A percentile compares a stretch with the other conserved stretches of the same genome.
Evolutionary conservation across 1,284 basidiomycete species (phyloP).

Genomic region (Leccinum angustisporum): DNA sequence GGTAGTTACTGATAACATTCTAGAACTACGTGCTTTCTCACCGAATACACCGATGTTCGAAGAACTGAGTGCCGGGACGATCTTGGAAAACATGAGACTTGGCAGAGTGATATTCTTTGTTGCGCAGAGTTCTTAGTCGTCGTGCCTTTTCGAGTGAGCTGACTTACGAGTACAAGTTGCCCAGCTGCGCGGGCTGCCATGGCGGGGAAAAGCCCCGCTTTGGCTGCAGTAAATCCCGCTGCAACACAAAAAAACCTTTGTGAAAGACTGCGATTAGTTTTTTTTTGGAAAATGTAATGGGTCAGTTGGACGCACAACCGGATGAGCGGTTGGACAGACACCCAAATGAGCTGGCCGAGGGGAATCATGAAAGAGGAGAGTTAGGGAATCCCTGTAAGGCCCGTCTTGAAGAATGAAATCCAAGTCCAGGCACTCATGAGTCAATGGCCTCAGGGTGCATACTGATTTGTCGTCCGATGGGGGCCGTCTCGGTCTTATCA

Average conservation of each 20-base stretch:
- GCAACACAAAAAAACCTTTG: constrained; percentile 53
- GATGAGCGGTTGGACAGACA: constrained; percentile 58
- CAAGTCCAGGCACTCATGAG: constrained; percentile 1
- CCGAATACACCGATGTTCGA: constrained; percentile 68
- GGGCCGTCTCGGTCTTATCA: neutral
- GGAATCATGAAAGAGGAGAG: constrained; percentile 23
- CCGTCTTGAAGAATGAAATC: neutral
- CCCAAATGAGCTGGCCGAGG: constrained; percentile 50
- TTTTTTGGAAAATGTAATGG: neutral
- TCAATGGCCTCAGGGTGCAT: neutral
- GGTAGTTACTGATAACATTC: neutral
- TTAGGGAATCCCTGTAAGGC: neutral
- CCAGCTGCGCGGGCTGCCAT: constrained; percentile 59
- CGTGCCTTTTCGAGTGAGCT: neutral
- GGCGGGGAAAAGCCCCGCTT: constrained; percentile 58
- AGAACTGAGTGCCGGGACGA: constrained; percentile 69
- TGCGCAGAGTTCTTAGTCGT: neutral
- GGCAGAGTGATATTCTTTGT: constrained; percentile 66
- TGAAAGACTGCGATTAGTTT: neutral
- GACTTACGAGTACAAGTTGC: constrained; percentile 54
- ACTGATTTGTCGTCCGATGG: constrained; percentile 6
- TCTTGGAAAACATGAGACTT: constrained; percentile 74
- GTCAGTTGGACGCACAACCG: constrained; percentile 46
- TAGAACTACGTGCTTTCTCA: constrained; percentile 19
- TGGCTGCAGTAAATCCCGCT: constrained; percentile 59